phyloP scores from a whole-genome alignment of 805 yeast genomes.

The Kregervanrija delftensis region DNA sequence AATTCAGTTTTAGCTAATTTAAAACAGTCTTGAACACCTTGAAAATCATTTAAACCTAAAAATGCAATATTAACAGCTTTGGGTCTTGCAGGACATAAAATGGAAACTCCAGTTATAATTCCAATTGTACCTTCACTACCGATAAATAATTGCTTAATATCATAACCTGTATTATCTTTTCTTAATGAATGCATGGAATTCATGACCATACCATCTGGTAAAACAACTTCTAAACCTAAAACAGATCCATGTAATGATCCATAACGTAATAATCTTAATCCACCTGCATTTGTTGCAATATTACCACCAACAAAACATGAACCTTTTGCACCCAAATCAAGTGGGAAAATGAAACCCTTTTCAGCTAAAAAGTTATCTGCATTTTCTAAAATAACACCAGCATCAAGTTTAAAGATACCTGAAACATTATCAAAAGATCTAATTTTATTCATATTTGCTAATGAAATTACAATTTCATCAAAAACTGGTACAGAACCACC shows the following conservation, averaged over 20 bases:
- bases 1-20: constrained; percentile 71
- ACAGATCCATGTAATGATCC: constrained; percentile 93
- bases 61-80: constrained; percentile 82
- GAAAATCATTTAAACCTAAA: constrained; percentile 74
- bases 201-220: constrained; percentile 80
- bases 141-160: constrained; percentile 83
- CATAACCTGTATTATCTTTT: constrained; percentile 95
- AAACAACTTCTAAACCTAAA: constrained; percentile 85
- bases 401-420: constrained; percentile 84
- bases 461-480: constrained; percentile 77
- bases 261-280: constrained; percentile 76
- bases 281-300: constrained; percentile 96
- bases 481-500: constrained; percentile 92
- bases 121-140: constrained; percentile 95
- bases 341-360: constrained; percentile 84
- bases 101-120: constrained; percentile 81
- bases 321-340: constrained; percentile 94
- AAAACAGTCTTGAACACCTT: constrained; percentile 78
- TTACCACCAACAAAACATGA: constrained; percentile 95
- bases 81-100: constrained; percentile 86
- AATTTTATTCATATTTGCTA: constrained; percentile 65
- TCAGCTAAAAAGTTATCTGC: constrained; percentile 77
- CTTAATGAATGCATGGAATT: constrained; percentile 79
- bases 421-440: constrained; percentile 75
- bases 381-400: constrained; percentile 81